Evolutionary conservation across 495 filamentous ascomycete species (phyloP).

Genomic region (Talaromyces ruber): DNA sequence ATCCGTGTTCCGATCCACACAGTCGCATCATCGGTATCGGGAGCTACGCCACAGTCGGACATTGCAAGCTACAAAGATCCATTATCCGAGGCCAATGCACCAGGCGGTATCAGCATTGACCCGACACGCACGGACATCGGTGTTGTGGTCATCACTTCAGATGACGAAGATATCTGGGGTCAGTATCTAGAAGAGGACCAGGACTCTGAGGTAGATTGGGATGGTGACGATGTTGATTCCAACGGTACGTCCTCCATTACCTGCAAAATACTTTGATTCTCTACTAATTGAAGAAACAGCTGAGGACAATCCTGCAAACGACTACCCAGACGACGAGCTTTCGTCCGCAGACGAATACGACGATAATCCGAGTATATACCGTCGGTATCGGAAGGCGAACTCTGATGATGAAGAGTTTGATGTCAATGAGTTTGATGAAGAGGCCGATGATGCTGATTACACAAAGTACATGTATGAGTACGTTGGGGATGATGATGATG

Average conservation of each 20-base stretch:
- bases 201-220: constrained; percentile 40
- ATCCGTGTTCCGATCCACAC: constrained; percentile 35
- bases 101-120: constrained; percentile 20
- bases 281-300: constrained; percentile 27
- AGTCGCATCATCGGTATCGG: constrained; percentile 9
- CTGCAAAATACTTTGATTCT: not conserved
- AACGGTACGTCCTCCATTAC: constrained; percentile 35
- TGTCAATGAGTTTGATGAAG: constrained; percentile 39
- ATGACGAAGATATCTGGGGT: constrained; percentile 52
- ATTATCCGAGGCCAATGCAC: constrained; percentile 21
- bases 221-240: constrained; percentile 54
- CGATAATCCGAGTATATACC: constrained; percentile 39
- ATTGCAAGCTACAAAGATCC: constrained; percentile 20
- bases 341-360: constrained; percentile 49
- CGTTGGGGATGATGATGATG: constrained; percentile 19
- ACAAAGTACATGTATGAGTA: not conserved
- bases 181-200: constrained; percentile 44
- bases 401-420: constrained; percentile 53
- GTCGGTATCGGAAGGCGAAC: constrained; percentile 26
- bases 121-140: constrained; percentile 37
- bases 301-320: constrained; percentile 57
- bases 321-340: constrained; percentile 61
- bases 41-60: not conserved
- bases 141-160: constrained; percentile 48
- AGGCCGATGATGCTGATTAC: constrained; percentile 16